These are phyloP conservation scores for Coccinonectria pachysandricola DNA, from an alignment of 2,329 filamentous ascomycete species.

Conservation along the genomic window DNA sequence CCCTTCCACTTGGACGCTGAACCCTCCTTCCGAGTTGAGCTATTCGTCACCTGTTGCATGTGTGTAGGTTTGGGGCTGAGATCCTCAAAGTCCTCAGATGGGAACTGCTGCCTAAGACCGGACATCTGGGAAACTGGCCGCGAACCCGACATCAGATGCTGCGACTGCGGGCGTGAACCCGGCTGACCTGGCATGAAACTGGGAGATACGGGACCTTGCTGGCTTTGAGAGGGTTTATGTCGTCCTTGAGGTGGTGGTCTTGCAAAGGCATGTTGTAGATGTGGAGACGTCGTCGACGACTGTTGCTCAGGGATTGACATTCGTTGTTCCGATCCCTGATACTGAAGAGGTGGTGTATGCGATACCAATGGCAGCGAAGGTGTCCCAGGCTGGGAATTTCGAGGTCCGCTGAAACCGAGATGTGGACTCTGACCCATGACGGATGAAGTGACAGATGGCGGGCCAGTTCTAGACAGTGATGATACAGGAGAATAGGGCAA, in stretches of 20 bases:
- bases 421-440: conserved; percentile 16
- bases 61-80: conserved; percentile 5
- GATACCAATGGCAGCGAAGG: conserved; percentile 8
- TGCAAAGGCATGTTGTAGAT: conserved; percentile 4
- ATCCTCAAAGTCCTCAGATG: conserved; percentile 6
- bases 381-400: conserved; percentile 9
- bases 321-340: conserved; percentile 5
- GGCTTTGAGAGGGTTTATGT: conserved; percentile 7
- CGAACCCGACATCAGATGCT: conserved; percentile 6
- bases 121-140: conserved; percentile 11
- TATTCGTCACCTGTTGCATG: conserved; percentile 4
- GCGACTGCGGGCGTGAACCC: conserved; percentile 5
- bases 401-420: conserved; percentile 7
- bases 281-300: conserved; percentile 2
- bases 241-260: conserved; percentile 4
- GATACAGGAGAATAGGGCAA: conserved; percentile 17
- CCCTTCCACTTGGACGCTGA: conserved; percentile 25
- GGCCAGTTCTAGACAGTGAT: conserved; percentile 12
- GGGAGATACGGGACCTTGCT: conserved; percentile 7
- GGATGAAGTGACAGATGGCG: conserved; percentile 16
- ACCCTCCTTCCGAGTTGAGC: conserved; percentile 9
- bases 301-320: conserved; percentile 9
- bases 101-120: conserved; percentile 6
- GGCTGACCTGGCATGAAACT: conserved; percentile 4
- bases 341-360: conserved; percentile 9